Evolutionary conservation across 805 yeast genomes (phyloP), one percentile per base, ranked within the genome.

Genomic region (Ogataea corticis): DNA sequence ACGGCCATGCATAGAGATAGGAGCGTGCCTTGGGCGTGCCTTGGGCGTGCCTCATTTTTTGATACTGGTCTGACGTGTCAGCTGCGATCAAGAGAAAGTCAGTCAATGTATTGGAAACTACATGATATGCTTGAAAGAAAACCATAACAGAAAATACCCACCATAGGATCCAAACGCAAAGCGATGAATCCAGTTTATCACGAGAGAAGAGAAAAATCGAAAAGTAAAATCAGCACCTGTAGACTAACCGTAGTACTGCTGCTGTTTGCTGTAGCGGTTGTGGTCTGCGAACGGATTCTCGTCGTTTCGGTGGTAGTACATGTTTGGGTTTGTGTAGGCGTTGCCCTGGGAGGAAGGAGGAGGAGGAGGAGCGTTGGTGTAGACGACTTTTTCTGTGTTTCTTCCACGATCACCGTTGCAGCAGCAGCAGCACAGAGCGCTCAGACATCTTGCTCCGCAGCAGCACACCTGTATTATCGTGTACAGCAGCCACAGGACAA

Each of bases 401-500:
- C 47, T 38, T 14, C 48, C 44, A 14, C 59, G 42, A 23, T 66
- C 49, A 46, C 73, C 59, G 23, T 63, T 51, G 51, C 74, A 70
- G 13, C 62, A 52, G 50, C 74, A 70, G 55, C 82, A 75, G 64
- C 81, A 73, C 71, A 80, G 60, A 61, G 82, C 70, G 58, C 74
- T 49, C 57, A 80, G 55, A 51, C 84, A 67, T 50, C 65, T 67
- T 3, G 78, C 82, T 56, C 87, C 83, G 52, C 79, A 79, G 57
- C 79, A 75, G 28, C 75, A 49, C 54, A 87, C 82, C 41, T 82
- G 75, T 40, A 83, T 52, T 1, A 87, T 18, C 0, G 80, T 75
- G 12, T 76, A 69, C 1, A 84, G 15, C 3, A 85, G 46, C 85
- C 90, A 83, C 5, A 85, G 41, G 0, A 62, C 66, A 0, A 85